Conservation (phyloP, 441 rosid species). For the Jatropha podagrica region DNA sequence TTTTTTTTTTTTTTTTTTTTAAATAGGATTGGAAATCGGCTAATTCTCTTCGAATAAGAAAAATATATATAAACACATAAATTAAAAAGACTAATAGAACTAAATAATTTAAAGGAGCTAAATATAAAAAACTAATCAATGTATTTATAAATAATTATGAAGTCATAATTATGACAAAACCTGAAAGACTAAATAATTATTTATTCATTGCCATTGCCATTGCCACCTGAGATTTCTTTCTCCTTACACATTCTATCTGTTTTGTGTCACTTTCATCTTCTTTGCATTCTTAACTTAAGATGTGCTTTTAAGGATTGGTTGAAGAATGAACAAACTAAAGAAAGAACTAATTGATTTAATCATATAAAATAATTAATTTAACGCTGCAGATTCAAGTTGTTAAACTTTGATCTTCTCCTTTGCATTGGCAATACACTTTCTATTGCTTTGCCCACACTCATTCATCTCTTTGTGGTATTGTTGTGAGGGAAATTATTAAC, state of each 20-base stretch:
- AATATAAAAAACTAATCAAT: too few species aligned
- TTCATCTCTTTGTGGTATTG: not conserved
- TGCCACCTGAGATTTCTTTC: conserved; percentile 13
- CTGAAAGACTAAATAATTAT: too few species aligned
- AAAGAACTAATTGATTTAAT: not conserved
- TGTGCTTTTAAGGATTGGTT: conserved; percentile 14
- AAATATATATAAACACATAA: too few species aligned
- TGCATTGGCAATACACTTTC: too few species aligned
- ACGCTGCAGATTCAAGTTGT: not conserved
- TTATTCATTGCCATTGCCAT: too few species aligned
- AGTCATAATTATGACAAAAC: not conserved
- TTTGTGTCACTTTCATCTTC: not conserved
- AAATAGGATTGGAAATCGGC: too few species aligned
- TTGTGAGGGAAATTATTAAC: too few species aligned
- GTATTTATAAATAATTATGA: too few species aligned
- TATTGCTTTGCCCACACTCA: not conserved
- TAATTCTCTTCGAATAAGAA: too few species aligned
- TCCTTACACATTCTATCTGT: conserved; percentile 16
- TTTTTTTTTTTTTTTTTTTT: too few species aligned
- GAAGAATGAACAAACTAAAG: conserved; percentile 3
- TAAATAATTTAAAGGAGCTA: too few species aligned
- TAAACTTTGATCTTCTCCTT: not conserved
- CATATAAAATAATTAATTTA: not conserved
- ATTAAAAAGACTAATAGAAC: too few species aligned
- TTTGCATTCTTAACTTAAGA: not conserved